Base-by-base conservation (phyloP, 1,139 yeast species). In the Hansenula lynferdii region DNA sequence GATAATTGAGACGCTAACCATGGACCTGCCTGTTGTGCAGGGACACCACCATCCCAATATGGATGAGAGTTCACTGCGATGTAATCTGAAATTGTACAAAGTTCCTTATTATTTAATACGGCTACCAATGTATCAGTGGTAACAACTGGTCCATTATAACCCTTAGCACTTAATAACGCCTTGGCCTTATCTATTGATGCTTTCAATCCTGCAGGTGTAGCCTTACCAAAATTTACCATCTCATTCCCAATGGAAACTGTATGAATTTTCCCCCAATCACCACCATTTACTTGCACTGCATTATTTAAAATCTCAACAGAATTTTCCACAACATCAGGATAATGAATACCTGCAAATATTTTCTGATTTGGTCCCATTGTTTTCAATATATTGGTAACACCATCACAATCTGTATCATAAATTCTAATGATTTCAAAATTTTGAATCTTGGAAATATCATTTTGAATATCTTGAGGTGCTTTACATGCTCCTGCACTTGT, bases 121-220 rank as follows among this genome's bases (percentile, higher is more conserved):
- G 90, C 89, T 48, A 77, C 80, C 57, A 81, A 78, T 29, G 92
- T 83, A 59, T 83, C 94, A 37, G 83, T 90, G n/a, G 87, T 70
- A 33, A 83, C 90, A 53, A 84, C 75, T 19, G 76, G 66, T 35
- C 92, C 92, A 32, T 69, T 49, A 70, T 76, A 83, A 47, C 76
- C 77, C 28, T 81, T 73, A 35, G 77, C 65, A 34, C 65, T 62
- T 55, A 84, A 68, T 62, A 81, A 77, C 16, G 70, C 42, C 61
- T 69, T 77, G 42, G 81, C 85, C 24, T 72, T 57, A 26, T 64
- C 51, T 35, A 84, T 65, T 51, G 77, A 83, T 28, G 59, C 44
- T 38, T 66, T 65, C 45, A 83, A 69, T 51, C 80, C 77, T 22
- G 66, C 53, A 16, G 75, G 76, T 17, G 78, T 61, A 27, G 86